Evolutionary conservation across 192 early-diverging fungal genomes (phyloP), one percentile per base, ranked within the genome.

Genomic region (Podila epicladia): DNA sequence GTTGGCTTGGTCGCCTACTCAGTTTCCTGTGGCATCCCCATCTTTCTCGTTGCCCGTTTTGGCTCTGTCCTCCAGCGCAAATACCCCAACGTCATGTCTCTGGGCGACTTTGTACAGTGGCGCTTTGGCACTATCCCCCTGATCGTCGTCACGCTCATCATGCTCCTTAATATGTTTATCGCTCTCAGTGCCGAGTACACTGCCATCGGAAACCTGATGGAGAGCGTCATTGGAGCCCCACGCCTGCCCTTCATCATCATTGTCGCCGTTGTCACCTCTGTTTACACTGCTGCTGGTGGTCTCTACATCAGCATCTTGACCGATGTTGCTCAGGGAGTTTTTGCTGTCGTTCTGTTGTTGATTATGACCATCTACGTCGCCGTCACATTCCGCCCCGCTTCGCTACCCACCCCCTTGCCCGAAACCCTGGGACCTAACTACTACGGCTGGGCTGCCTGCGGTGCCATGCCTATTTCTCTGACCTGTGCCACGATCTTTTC

Each of bases 1-100:
- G 82, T 90, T 9, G 92, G 92, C 20, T 83, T 89, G 19, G 86
- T 91, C 58, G 89, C 88, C 59, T 93, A 93, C 51, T 85, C 91
- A 4, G 71, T 93, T 73, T 90, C 88, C 0, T 84, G 85, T 8
- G 87, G 85, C 19, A 75, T 85, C 45, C 92, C 92, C 53, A 60
- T 93, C 61, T 79, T 87, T 38, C 50, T 88, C 17, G 87, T 93
- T 24, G 88, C 87, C 20, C 62, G 85, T 5, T 67, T 93, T 5
- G 90, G 92, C 7, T 86, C 89, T 32, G 69, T 89, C 22, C 83
- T 93, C 53, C 76, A 68, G 9, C 68, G 70, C 51, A 82, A 87
- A 58, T 87, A 87, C 71, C 86, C 91, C 15, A 74, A 71, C 45
- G 88, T 88, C 37, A 86, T 91, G 70, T 91, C 91, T 6, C 82